These are phyloP conservation scores for Dichotomocladium elegans DNA, from an alignment of 371 early-diverging fungal species.

Conservation along the genomic window DNA sequence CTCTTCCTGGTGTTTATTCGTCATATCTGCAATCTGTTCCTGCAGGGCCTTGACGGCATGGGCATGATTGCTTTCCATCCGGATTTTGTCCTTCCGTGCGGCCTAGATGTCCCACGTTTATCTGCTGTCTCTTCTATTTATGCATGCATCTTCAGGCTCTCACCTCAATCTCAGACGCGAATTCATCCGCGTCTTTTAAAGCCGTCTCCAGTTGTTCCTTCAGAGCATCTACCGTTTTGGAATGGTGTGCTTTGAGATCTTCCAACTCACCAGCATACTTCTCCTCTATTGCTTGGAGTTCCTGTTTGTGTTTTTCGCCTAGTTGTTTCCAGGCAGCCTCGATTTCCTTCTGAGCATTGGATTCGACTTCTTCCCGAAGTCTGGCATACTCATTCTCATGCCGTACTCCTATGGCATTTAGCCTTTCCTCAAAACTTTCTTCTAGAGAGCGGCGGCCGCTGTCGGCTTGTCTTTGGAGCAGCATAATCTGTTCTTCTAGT, in stretches of 20 bases:
- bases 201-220: conserved; percentile 4
- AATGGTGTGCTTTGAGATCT: conserved; percentile 5
- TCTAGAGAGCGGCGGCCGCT: conserved; percentile 5
- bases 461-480: not conserved
- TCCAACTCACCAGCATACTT: conserved; percentile 9
- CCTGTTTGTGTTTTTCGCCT: conserved; percentile 12
- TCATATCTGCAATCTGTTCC: not conserved
- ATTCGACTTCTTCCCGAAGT: conserved; percentile 33
- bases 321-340: conserved; percentile 21
- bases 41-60: conserved; percentile 4
- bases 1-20: conserved; percentile 4
- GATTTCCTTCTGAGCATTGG: conserved; percentile 15
- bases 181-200: conserved; percentile 1
- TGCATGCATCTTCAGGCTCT: not conserved
- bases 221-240: conserved; percentile 7
- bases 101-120: not conserved
- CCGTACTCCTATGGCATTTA: conserved; percentile 1
- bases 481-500: conserved; percentile 1
- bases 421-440: conserved; percentile 8
- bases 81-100: too few relatives aligned
- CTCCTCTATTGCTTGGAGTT: conserved; percentile 5
- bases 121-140: not conserved
- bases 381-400: conserved; percentile 12
- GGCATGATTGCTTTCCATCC: not conserved
- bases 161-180: conserved; percentile 7